These are phyloP conservation scores for Fusarium irregulare DNA, from an alignment of 2,329 filamentous ascomycete genomes.

Conservation along the genomic window DNA sequence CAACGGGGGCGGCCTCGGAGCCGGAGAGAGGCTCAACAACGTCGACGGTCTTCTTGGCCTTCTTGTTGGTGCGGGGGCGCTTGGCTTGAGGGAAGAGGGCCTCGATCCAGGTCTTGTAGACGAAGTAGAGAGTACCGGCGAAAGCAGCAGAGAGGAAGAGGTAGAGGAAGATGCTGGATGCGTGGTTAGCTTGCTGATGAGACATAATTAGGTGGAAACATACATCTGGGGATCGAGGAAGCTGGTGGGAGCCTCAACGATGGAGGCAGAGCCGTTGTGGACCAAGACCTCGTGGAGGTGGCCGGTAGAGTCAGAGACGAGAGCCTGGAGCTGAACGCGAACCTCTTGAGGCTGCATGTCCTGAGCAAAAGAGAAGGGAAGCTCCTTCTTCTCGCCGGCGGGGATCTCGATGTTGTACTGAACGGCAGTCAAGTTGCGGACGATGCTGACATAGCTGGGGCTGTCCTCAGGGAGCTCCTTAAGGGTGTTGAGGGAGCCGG, in stretches of 20 bases:
- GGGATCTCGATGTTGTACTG: constrained; percentile 80
- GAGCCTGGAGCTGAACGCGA: constrained; percentile 78
- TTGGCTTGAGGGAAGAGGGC: constrained; percentile 94
- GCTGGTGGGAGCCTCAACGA: constrained; percentile 91
- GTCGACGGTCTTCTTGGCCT: constrained; percentile 75
- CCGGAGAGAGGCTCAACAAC: constrained; percentile 71
- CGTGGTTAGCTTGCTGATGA: constrained; percentile 45
- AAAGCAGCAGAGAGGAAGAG: constrained; percentile 85
- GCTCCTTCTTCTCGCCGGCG: constrained; percentile 77
- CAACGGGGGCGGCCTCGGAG: constrained; percentile 75
- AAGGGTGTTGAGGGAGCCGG: constrained; percentile 75
- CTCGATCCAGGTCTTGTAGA: constrained; percentile 98
- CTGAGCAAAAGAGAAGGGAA: constrained; percentile 86
- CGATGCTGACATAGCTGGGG: constrained; percentile 64
- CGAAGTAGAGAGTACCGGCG: constrained; percentile 87
- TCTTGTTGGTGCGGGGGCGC: constrained; percentile 70
- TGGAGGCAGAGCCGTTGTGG: constrained; percentile 83
- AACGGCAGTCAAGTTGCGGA: constrained; percentile 86
- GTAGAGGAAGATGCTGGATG: constrained; percentile 91
- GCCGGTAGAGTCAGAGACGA: constrained; percentile 75
- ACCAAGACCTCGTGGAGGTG: constrained; percentile 80
- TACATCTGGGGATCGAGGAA: constrained; percentile 97
- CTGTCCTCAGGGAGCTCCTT: constrained; percentile 60
- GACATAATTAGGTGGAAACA: constrained; percentile 48
- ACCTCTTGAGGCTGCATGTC: constrained; percentile 96